Evolutionary conservation across 1,284 basidiomycete genomes (phyloP).

Genomic region (Cryptococcus floricola): DNA sequence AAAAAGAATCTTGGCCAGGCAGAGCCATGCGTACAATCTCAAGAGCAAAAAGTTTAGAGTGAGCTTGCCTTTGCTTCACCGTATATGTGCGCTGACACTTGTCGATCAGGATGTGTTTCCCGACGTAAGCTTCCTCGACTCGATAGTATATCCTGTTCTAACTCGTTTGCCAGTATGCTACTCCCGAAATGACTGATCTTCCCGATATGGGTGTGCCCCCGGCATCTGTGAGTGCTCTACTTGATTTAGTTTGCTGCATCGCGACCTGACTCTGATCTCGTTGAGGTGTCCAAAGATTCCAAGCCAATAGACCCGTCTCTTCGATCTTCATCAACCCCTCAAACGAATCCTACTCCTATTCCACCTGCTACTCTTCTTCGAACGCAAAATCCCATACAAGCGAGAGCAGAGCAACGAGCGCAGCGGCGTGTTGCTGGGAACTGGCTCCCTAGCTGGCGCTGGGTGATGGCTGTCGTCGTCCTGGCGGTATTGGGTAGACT

Average conservation of each 20-base stretch:
- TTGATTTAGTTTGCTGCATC: neutral
- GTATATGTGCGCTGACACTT: no score
- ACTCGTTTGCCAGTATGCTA: constrained; percentile 58
- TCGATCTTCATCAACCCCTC: neutral
- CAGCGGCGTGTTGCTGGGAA: constrained; percentile 4
- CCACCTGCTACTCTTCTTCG: neutral
- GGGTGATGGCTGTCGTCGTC: constrained; percentile 38
- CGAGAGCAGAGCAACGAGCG: constrained; percentile 1
- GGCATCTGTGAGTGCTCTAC: constrained; percentile 15
- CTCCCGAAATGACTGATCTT: constrained; percentile 61
- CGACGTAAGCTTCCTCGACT: constrained; percentile 57
- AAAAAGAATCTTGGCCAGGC: constrained; percentile 69
- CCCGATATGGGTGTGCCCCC: constrained; percentile 72
- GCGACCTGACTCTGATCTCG: constrained; percentile 1
- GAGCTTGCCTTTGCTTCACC: constrained; percentile 6
- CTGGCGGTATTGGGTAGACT: constrained; percentile 41
- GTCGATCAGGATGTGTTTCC: constrained; percentile 64
- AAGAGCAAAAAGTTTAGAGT: constrained; percentile 68
- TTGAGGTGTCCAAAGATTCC: constrained; percentile 17
- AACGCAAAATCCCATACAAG: constrained; percentile 2
- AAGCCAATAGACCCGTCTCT: neutral
- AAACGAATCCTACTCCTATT: neutral
- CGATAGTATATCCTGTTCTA: neutral
- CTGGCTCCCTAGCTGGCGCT: constrained; percentile 42
- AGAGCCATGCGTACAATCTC: constrained; percentile 82